phyloP scores from a whole-genome alignment of 169 alveolate genomes.

The Eimeria necatrix region DNA sequence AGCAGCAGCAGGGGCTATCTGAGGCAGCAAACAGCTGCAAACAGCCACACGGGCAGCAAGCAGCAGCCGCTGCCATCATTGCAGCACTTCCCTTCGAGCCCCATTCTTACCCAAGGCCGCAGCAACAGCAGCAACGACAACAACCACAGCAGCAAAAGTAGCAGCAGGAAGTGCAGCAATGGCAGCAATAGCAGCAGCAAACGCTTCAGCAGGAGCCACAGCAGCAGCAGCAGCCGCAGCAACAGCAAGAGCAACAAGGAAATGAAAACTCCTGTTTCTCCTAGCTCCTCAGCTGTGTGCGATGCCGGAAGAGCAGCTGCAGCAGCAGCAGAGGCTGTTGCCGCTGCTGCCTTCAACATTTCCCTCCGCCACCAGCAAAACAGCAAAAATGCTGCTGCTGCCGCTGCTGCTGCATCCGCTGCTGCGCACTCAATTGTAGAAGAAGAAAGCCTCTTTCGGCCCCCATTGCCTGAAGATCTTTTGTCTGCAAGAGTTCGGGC shows the following conservation, averaged over 20 bases:
- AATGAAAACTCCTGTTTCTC: neutral
- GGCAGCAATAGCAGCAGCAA: constrained; percentile 8
- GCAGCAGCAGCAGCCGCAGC: constrained; percentile 23
- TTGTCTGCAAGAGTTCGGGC: neutral
- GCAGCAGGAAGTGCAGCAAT: neutral
- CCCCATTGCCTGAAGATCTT: constrained; percentile 19
- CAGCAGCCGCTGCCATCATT: too few species aligned
- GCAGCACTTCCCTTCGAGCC: neutral
- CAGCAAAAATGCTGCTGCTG: neutral
- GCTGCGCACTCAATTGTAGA: neutral
- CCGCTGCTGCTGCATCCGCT: neutral
- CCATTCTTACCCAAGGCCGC: neutral
- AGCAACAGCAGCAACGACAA: constrained; percentile 1
- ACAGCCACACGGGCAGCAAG: too few species aligned
- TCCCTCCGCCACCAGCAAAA: neutral
- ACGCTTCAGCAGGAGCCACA: neutral
- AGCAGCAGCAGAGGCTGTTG: constrained; percentile 66
- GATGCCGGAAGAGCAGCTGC: constrained; percentile 55
- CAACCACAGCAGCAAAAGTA: constrained; percentile 3
- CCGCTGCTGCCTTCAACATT: constrained; percentile 55
- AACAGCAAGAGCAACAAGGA: neutral
- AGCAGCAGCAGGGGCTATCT: too few species aligned
- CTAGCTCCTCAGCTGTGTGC: neutral
- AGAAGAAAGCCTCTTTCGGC: constrained; percentile 41
- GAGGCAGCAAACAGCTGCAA: too few species aligned